phyloP scores from a whole-genome alignment of 1,139 yeast genomes.

The Yarrowia galli region DNA sequence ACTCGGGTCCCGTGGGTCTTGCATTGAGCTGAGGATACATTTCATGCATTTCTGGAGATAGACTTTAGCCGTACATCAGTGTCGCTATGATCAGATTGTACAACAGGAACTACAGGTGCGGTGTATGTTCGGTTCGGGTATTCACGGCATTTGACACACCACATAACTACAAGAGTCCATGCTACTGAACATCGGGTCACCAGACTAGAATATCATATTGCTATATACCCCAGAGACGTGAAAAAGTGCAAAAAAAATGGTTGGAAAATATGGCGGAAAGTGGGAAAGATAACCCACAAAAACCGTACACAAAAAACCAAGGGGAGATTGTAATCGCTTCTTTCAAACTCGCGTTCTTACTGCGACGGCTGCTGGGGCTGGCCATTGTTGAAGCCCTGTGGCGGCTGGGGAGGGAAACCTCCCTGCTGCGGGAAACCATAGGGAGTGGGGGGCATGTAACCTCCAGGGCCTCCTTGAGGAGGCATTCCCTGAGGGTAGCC shows the following conservation, averaged over 20 bases:
- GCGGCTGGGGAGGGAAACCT: conserved; percentile 41
- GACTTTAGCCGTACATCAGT: conserved; percentile 5
- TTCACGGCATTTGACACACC: conserved; percentile 10
- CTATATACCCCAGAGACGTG: conserved; percentile 36
- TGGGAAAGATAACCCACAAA: conserved; percentile 39
- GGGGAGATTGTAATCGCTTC: conserved; percentile 19
- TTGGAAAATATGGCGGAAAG: conserved; percentile 38
- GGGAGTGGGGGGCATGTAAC: conserved; percentile 33
- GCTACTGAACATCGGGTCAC: background rate
- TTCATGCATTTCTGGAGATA: conserved; percentile 36
- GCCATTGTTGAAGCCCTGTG: conserved; percentile 41
- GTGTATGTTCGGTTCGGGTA: conserved; percentile 2
- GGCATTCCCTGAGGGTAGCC: conserved; percentile 41
- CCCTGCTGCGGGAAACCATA: conserved; percentile 31
- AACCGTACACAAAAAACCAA: conserved; percentile 38
- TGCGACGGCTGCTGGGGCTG: conserved; percentile 35
- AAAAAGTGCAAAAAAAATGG: conserved; percentile 37
- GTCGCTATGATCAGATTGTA: too few relatives aligned
- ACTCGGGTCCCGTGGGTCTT: conserved; percentile 32
- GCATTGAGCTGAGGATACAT: conserved; percentile 13
- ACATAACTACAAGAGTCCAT: too few relatives aligned
- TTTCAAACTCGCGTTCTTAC: conserved; percentile 24
- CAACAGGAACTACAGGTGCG: too few relatives aligned
- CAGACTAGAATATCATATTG: conserved; percentile 33
- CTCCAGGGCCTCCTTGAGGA: conserved; percentile 38